Percentiles rank a stretch among this genome's conserved stretches.
These are phyloP conservation scores for Xylaria sp. DNA, from an alignment of 2,329 filamentous ascomycete species.

Conservation along the genomic window DNA sequence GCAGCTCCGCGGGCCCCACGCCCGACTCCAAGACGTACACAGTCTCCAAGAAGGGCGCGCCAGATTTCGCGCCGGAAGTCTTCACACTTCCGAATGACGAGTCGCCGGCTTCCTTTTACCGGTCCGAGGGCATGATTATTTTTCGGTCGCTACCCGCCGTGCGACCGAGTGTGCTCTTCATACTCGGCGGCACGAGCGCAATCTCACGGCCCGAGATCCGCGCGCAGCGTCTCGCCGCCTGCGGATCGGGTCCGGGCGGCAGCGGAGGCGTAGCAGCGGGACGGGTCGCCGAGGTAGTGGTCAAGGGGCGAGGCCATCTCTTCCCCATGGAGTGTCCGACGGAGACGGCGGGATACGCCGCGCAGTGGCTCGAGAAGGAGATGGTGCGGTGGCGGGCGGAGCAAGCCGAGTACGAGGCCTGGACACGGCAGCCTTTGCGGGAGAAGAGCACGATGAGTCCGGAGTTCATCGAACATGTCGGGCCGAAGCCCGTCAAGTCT, in stretches of 20 bases:
- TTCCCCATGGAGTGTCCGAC: conserved; percentile 75
- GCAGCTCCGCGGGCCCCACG: conserved; percentile 34
- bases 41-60: conserved; percentile 31
- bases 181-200: conserved; percentile 58
- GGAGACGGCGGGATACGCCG: conserved; percentile 57
- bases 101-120: conserved; percentile 55
- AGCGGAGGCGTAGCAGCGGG: conserved; percentile 60
- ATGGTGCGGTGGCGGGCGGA: conserved; percentile 52
- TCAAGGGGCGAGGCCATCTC: conserved; percentile 68
- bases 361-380: conserved; percentile 53
- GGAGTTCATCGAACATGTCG: conserved; percentile 52
- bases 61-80: conserved; percentile 41
- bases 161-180: conserved; percentile 61
- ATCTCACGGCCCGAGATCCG: conserved; percentile 49
- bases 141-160: conserved; percentile 54
- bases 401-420: conserved; percentile 52
- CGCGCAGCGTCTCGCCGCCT: conserved; percentile 56
- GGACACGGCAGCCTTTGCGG: conserved; percentile 43
- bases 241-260: conserved; percentile 61
- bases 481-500: conserved; percentile 20
- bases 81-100: conserved; percentile 31
- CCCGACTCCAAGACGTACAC: conserved; percentile 37
- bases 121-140: conserved; percentile 55
- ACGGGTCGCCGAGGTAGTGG: conserved; percentile 58
- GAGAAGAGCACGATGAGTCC: conserved; percentile 54